Percentiles rank a stretch among this genome's conserved stretches.
Evolutionary conservation across 345 rosid species (phyloP).

Genomic region (Ceriops zippeliana): DNA sequence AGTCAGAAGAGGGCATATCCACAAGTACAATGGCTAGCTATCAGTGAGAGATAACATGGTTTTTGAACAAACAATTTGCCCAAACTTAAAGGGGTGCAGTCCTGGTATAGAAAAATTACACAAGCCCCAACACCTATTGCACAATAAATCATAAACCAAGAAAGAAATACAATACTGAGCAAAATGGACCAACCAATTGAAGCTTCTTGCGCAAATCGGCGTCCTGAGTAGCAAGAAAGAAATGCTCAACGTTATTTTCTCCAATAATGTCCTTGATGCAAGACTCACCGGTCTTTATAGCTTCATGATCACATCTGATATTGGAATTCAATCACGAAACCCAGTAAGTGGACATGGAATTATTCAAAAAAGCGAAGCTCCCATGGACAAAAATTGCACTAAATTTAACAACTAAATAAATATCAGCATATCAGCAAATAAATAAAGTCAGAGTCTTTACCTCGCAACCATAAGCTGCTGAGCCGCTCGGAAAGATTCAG

Average conservation of each 20-base stretch:
- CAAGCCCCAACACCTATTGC: too few species aligned
- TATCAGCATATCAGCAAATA: too few species aligned
- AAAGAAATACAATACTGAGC: not conserved
- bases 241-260: conserved; percentile 60
- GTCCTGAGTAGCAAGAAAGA: conserved; percentile 86
- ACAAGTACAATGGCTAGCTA: too few species aligned
- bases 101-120: too few species aligned
- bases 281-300: conserved; percentile 51
- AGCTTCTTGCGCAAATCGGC: conserved; percentile 61
- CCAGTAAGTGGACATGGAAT: not conserved
- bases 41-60: too few species aligned
- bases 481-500: conserved; percentile 58
- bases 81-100: too few species aligned
- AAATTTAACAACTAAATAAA: not conserved
- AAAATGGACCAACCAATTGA: conserved; percentile 42
- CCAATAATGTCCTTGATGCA: conserved; percentile 71
- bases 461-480: conserved; percentile 54
- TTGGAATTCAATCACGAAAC: conserved; percentile 8
- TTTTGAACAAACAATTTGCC: too few species aligned
- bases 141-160: not conserved
- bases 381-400: not conserved
- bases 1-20: too few species aligned
- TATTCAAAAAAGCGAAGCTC: too few species aligned
- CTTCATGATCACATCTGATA: conserved; percentile 78
- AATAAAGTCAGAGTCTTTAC: conserved; percentile 21